Percentiles rank a stretch among this genome's conserved stretches.
Evolutionary conservation across 2,329 filamentous ascomycete genomes (phyloP).

Genomic region (Arthroderma sp.): DNA sequence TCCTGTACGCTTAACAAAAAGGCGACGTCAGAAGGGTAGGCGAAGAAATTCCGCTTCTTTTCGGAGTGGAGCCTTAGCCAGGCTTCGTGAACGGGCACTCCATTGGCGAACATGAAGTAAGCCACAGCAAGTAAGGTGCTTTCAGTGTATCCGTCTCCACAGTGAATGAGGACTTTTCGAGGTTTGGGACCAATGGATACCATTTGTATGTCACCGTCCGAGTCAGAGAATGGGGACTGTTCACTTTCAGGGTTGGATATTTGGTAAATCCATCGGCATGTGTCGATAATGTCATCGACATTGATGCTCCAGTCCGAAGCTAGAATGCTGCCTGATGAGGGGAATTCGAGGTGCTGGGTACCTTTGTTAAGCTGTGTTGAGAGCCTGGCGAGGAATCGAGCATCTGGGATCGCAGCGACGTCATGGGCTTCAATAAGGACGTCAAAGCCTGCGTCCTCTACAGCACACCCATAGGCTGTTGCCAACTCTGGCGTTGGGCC

Average conservation of each 20-base stretch:
- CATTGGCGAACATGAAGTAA: constrained; percentile 87
- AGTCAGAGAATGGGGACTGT: constrained; percentile 26
- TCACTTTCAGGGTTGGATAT: constrained; percentile 51
- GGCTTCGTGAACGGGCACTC: constrained; percentile 64
- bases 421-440: constrained; percentile 83
- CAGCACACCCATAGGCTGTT: constrained; percentile 25
- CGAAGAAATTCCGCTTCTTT: constrained; percentile 85
- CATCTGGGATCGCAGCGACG: constrained; percentile 60
- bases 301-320: constrained; percentile 72
- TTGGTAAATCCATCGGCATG: constrained; percentile 80
- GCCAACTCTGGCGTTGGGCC: constrained; percentile 58
- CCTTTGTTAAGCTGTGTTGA: constrained; percentile 42
- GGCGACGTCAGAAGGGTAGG: constrained; percentile 79
- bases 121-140: constrained; percentile 77
- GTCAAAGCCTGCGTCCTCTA: constrained; percentile 54
- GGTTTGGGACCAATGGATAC: constrained; percentile 25
- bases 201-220: constrained; percentile 47
- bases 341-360: constrained; percentile 61
- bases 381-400: constrained; percentile 50
- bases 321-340: constrained; percentile 84
- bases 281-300: constrained; percentile 70
- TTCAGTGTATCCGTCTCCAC: constrained; percentile 91
- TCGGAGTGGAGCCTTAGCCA: constrained; percentile 76
- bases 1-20: constrained; percentile 65
- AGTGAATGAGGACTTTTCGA: constrained; percentile 75